Evolutionary conservation across 805 yeast genomes (phyloP).

Genomic region (Metschnikowia lochheadii): DNA sequence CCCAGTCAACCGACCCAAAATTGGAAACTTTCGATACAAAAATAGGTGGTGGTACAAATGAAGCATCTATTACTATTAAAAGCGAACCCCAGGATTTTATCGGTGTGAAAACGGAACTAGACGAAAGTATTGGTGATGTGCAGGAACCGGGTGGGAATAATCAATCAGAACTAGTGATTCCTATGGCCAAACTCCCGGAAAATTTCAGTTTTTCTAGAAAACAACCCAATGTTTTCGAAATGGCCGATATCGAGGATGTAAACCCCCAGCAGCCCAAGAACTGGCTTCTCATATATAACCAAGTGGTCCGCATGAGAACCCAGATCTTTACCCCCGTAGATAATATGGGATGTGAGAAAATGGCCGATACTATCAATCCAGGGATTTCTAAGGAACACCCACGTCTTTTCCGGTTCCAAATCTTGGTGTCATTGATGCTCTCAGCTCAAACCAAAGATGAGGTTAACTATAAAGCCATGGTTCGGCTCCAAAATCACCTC

Average conservation of each 20-base stretch:
- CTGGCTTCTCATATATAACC: conserved; percentile 55
- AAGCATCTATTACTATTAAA: too few relatives aligned
- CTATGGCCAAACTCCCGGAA: conserved; percentile 1
- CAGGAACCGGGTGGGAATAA: not conserved
- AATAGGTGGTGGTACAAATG: too few relatives aligned
- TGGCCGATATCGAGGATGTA: conserved; percentile 8
- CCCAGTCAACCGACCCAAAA: too few relatives aligned
- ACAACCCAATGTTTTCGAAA: conserved; percentile 12
- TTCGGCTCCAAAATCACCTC: conserved; percentile 49
- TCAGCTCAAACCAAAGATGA: conserved; percentile 93
- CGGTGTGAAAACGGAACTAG: not conserved
- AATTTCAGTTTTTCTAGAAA: conserved; percentile 1
- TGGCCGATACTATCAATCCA: conserved; percentile 43
- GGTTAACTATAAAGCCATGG: conserved; percentile 71
- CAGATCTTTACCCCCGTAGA: conserved; percentile 80
- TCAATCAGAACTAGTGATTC: not conserved
- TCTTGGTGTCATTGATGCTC: conserved; percentile 76
- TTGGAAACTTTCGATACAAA: too few relatives aligned
- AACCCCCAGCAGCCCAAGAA: conserved; percentile 21
- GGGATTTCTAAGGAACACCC: conserved; percentile 32
- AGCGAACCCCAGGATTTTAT: too few relatives aligned
- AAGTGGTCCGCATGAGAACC: conserved; percentile 62
- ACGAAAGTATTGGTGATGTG: too few relatives aligned
- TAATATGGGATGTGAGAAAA: conserved; percentile 74
- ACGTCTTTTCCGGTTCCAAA: conserved; percentile 57